A percentile compares a stretch with the other conserved stretches of the same genome.
Evolutionary conservation across 129 eudicot species (phyloP).

Genomic region (Artemisia tridentata): DNA sequence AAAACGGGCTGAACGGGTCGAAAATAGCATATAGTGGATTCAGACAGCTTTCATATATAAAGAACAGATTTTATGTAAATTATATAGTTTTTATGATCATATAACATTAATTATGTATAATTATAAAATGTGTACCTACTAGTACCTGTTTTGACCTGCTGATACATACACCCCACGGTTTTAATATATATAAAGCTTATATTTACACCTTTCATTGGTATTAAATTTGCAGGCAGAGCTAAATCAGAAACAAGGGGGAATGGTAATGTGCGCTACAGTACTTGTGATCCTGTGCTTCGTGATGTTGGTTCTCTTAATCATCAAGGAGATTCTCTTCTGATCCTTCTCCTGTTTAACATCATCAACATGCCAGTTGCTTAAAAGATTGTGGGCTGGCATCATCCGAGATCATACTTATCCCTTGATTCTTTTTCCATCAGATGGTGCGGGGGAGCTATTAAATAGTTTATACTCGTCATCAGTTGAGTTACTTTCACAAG

Average conservation of each 20-base stretch:
- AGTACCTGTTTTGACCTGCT: too few relatives aligned
- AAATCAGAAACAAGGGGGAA: conserved; percentile 77
- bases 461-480: not conserved
- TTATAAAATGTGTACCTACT: too few relatives aligned
- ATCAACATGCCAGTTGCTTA: conserved; percentile 3
- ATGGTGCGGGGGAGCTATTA: not conserved
- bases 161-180: too few relatives aligned
- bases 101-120: too few relatives aligned
- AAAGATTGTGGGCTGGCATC: not conserved
- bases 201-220: not conserved
- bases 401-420: not conserved
- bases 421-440: not conserved
- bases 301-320: conserved; percentile 71
- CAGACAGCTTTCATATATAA: too few relatives aligned
- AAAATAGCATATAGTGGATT: not conserved
- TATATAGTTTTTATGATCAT: too few relatives aligned
- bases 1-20: too few relatives aligned
- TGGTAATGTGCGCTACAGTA: conserved; percentile 78
- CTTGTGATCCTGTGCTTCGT: conserved; percentile 81
- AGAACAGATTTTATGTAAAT: too few relatives aligned
- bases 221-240: conserved; percentile 67
- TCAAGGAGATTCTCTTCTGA: conserved; percentile 61
- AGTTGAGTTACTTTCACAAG: too few relatives aligned
- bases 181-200: too few relatives aligned
- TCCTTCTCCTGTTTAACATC: conserved; percentile 9